Percentiles rank a stretch among this genome's conserved stretches.
Evolutionary conservation across 148 eudicot genomes (phyloP).

Genomic region (Cornus kousa): DNA sequence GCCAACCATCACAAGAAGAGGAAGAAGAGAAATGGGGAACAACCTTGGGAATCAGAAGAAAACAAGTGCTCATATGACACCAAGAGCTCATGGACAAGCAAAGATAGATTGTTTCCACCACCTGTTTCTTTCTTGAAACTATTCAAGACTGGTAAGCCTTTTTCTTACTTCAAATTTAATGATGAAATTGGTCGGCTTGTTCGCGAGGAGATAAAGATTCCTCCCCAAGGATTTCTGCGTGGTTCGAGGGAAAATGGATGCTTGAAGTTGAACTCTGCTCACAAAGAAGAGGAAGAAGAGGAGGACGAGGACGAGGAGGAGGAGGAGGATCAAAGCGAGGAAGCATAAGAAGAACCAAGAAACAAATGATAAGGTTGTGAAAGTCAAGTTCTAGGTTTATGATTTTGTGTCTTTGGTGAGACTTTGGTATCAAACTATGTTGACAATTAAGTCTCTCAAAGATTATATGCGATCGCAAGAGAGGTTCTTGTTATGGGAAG

Average conservation of each 20-base stretch:
- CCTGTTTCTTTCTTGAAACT: constrained; percentile 6
- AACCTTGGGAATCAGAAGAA: too few relatives aligned
- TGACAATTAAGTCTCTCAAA: background rate
- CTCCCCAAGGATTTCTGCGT: background rate
- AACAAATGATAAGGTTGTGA: too few relatives aligned
- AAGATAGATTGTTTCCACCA: constrained; percentile 3
- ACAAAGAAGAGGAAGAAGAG: background rate
- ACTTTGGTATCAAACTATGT: background rate
- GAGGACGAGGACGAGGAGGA: background rate
- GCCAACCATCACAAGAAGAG: background rate
- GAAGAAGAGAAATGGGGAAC: background rate
- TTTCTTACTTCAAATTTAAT: background rate
- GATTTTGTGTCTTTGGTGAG: background rate
- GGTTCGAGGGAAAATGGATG: background rate
- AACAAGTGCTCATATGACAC: constrained; percentile 4
- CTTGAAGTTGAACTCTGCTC: background rate
- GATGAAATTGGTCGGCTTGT: background rate
- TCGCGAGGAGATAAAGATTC: constrained; percentile 8
- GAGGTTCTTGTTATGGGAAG: background rate
- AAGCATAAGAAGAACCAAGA: too few relatives aligned
- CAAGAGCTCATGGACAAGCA: background rate
- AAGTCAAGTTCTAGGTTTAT: background rate
- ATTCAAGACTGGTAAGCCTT: constrained; percentile 1
- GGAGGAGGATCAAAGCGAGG: background rate
- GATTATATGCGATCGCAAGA: background rate